A percentile compares a stretch with the other conserved stretches of the same genome.
phyloP scores from a whole-genome alignment of 371 early-diverging fungal species.

The Mortierella sp. region DNA sequence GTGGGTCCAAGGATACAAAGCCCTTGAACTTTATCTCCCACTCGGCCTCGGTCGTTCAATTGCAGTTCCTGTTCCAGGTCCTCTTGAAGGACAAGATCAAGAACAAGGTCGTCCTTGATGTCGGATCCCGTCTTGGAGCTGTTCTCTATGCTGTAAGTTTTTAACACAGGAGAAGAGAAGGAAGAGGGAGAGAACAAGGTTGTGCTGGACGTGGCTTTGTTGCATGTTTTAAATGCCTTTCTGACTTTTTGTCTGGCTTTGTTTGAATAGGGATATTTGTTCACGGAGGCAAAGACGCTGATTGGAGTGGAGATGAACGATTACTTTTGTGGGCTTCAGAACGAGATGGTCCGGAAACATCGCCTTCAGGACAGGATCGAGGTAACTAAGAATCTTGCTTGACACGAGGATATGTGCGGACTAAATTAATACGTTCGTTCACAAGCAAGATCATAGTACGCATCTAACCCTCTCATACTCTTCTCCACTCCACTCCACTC shows the following conservation, averaged over 20 bases:
- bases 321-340: constrained; percentile 71
- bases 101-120: constrained; percentile 70
- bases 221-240: not conserved
- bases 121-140: constrained; percentile 77
- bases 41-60: constrained; percentile 71
- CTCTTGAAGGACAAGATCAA: constrained; percentile 63
- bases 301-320: constrained; percentile 76
- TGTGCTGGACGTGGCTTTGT: not conserved
- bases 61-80: constrained; percentile 73
- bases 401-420: too few relatives aligned
- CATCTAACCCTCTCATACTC: not conserved
- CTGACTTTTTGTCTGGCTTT: not conserved
- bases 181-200: too few relatives aligned
- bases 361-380: constrained; percentile 69
- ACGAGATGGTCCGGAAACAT: constrained; percentile 68
- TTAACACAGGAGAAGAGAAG: too few relatives aligned
- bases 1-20: constrained; percentile 65
- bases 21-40: constrained; percentile 78
- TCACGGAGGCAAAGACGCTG: constrained; percentile 67
- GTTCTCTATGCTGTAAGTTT: constrained; percentile 70
- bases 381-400: constrained; percentile 47
- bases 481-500: not conserved
- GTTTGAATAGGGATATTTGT: constrained; percentile 64
- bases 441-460: too few relatives aligned
- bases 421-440: constrained; percentile 6